phyloP scores from a whole-genome alignment of 495 filamentous ascomycete genomes.

The Diplogelasinospora grovesii region DNA sequence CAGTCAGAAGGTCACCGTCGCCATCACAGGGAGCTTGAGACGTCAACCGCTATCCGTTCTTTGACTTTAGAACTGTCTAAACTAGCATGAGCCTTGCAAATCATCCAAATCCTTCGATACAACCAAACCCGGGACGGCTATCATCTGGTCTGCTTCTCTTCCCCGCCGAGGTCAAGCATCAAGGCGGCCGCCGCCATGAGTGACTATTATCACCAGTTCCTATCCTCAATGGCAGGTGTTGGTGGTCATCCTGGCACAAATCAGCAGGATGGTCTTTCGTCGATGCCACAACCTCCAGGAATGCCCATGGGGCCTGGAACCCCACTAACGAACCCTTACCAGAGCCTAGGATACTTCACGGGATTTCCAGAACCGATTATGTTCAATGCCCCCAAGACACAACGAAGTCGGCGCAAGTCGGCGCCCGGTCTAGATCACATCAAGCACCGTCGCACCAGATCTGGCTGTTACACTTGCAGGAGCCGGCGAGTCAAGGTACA shows the following conservation, averaged over 20 bases:
- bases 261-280: slow-evolving; percentile 29
- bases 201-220: slow-evolving; percentile 43
- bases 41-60: too few species aligned
- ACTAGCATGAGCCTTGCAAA: too few species aligned
- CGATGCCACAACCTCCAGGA: slow-evolving; percentile 26
- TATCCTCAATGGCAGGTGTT: slow-evolving; percentile 39
- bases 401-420: slow-evolving; percentile 51
- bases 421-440: slow-evolving; percentile 65
- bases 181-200: slow-evolving; percentile 36
- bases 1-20: too few species aligned
- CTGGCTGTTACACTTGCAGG: slow-evolving; percentile 92
- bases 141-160: too few species aligned
- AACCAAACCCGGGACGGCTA: too few species aligned
- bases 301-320: slow-evolving; percentile 23
- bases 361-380: slow-evolving; percentile 41
- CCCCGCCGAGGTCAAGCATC: too few species aligned
- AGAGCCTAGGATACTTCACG: slow-evolving; percentile 38
- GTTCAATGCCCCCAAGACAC: slow-evolving; percentile 45
- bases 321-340: slow-evolving; percentile 34
- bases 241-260: slow-evolving; percentile 28
- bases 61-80: too few species aligned
- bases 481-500: slow-evolving; percentile 80
- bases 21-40: too few species aligned
- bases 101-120: neutral
- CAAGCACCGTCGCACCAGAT: slow-evolving; percentile 89